phyloP scores from a whole-genome alignment of 2,329 filamentous ascomycete species.

The Aspergillus pseudonomiae region DNA sequence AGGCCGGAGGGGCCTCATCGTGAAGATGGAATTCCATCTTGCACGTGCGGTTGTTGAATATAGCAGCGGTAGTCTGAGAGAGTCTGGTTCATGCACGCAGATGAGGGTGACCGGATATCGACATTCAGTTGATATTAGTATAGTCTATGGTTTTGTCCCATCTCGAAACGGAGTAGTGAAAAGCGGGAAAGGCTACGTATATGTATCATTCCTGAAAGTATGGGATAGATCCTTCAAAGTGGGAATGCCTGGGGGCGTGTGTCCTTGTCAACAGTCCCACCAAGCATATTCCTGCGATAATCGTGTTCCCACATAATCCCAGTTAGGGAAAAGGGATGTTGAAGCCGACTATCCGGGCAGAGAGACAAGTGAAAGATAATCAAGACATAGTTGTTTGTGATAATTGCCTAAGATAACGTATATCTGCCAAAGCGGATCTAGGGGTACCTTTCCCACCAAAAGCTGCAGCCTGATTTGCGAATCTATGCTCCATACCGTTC shows the following conservation, averaged over 20 bases:
- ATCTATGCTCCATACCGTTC: background rate
- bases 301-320: background rate
- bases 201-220: background rate
- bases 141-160: background rate
- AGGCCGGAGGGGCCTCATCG: background rate
- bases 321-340: background rate
- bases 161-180: background rate
- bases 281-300: background rate
- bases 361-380: background rate
- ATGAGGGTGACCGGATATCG: background rate
- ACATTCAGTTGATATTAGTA: background rate
- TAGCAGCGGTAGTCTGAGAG: no score
- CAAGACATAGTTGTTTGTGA: background rate
- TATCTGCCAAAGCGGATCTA: background rate
- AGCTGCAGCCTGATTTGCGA: background rate
- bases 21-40: background rate
- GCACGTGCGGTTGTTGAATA: no score
- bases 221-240: background rate
- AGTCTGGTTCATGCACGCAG: background rate
- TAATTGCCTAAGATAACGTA: background rate
- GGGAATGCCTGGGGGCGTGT: background rate
- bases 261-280: background rate
- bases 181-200: background rate
- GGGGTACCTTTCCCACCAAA: background rate
- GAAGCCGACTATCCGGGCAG: background rate